These are phyloP conservation scores for Mycena vitilis DNA, from an alignment of 768 basidiomycete genomes.

Conservation along the genomic window DNA sequence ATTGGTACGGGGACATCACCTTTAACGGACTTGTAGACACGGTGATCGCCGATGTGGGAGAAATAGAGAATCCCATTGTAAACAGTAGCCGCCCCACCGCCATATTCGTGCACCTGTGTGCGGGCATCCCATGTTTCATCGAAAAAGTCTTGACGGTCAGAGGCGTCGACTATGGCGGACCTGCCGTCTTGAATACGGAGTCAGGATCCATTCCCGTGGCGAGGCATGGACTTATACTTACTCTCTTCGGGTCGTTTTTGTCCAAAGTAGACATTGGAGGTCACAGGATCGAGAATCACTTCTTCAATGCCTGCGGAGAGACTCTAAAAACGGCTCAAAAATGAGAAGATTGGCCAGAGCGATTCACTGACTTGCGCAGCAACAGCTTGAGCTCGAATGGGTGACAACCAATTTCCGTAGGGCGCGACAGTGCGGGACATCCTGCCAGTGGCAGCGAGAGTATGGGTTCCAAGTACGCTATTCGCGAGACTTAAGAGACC, in stretches of 20 bases:
- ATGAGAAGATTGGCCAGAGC: not conserved
- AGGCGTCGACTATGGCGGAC: constrained; percentile 7
- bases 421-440: not conserved
- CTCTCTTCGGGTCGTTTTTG: constrained; percentile 18
- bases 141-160: constrained; percentile 5
- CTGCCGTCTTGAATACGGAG: not conserved
- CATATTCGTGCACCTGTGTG: constrained; percentile 20
- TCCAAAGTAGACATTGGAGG: constrained; percentile 16
- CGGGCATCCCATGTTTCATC: constrained; percentile 14
- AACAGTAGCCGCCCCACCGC: constrained; percentile 4
- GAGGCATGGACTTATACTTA: not conserved
- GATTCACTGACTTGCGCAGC: not conserved
- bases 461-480: too few species aligned
- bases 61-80: constrained; percentile 16
- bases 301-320: constrained; percentile 5
- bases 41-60: constrained; percentile 3
- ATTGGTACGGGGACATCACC: not conserved
- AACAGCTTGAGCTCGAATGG: not conserved
- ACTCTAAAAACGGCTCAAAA: not conserved
- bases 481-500: too few species aligned
- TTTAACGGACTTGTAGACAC: constrained; percentile 12
- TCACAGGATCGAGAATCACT: constrained; percentile 4
- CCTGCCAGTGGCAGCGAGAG: too few species aligned
- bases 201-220: not conserved
- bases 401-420: not conserved